Conservation (phyloP, 202 grass and related monocot genomes). For the Zoysia matrella region DNA sequence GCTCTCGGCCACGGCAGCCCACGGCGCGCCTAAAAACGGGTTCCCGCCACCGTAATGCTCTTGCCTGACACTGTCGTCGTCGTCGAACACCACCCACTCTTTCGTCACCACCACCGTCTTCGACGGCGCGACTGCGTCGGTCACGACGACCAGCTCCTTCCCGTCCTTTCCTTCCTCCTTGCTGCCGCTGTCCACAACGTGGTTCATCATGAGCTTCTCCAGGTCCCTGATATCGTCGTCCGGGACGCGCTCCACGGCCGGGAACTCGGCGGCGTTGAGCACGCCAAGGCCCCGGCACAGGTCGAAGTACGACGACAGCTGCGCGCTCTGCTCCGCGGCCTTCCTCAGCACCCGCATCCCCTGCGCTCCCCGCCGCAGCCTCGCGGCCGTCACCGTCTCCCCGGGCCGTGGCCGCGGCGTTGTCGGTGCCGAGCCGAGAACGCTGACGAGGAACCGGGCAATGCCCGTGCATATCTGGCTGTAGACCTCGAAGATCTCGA, state of each 20-base stretch:
- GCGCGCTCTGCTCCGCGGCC: slow-evolving; percentile 61
- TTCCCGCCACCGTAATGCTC: slow-evolving; percentile 34
- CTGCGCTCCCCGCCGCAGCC: slow-evolving; percentile 50
- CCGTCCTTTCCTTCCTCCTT: not conserved
- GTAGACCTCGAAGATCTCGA: slow-evolving; percentile 97
- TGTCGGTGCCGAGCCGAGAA: slow-evolving; percentile 47
- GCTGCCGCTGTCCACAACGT: slow-evolving; percentile 30
- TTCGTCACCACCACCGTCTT: slow-evolving; percentile 48
- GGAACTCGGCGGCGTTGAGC: slow-evolving; percentile 79
- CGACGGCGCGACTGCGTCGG: slow-evolving; percentile 11
- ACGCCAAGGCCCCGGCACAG: slow-evolving; percentile 68
- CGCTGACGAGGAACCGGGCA: slow-evolving; percentile 67
- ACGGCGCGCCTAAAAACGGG: slow-evolving; percentile 15
- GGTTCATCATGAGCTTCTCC: slow-evolving; percentile 65
- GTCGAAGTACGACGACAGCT: slow-evolving; percentile 76
- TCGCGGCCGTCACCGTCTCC: slow-evolving; percentile 32
- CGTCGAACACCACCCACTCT: slow-evolving; percentile 82
- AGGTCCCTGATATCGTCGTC: slow-evolving; percentile 74
- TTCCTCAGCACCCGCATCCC: slow-evolving; percentile 70
- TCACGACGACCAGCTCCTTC: slow-evolving; percentile 37
- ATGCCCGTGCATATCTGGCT: slow-evolving; percentile 82
- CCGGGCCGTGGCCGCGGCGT: slow-evolving; percentile 3
- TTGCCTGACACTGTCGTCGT: slow-evolving; percentile 33
- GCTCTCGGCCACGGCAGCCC: not conserved
- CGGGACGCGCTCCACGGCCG: slow-evolving; percentile 65